Percentiles rank a stretch among this genome's conserved stretches.
Evolutionary conservation across 164 flowering plant genomes (phyloP).

Genomic region (Liriodendron chinense): DNA sequence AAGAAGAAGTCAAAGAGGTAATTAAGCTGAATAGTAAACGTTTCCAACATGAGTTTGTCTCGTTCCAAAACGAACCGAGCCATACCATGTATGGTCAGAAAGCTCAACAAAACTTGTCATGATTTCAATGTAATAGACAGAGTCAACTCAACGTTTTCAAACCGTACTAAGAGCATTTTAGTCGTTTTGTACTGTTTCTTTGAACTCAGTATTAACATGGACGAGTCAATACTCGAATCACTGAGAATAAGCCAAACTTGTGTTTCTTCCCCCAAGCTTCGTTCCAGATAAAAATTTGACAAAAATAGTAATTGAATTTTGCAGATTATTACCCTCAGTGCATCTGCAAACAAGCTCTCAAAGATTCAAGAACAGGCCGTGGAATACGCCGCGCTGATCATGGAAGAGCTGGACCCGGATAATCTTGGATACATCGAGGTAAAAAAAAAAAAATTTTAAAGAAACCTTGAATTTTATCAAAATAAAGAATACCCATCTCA

Average conservation of each 20-base stretch:
- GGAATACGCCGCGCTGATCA: slow-evolving; percentile 57
- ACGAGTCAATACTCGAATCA: not conserved
- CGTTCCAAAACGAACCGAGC: not conserved
- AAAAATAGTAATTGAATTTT: not conserved
- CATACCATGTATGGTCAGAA: not conserved
- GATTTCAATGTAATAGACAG: not conserved
- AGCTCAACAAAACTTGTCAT: not conserved
- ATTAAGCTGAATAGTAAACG: not conserved
- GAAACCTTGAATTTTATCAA: not conserved
- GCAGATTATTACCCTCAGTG: slow-evolving; percentile 50
- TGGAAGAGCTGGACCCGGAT: slow-evolving; percentile 62
- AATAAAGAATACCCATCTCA: not conserved
- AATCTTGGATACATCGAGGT: slow-evolving; percentile 48
- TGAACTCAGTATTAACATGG: not conserved
- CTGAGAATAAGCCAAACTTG: not conserved
- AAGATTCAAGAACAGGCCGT: slow-evolving; percentile 48
- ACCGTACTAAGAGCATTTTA: not conserved
- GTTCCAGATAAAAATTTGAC: not conserved
- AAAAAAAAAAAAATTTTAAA: not conserved
- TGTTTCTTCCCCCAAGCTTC: not conserved
- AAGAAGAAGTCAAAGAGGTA: slow-evolving; percentile 83
- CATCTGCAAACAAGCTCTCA: slow-evolving; percentile 48
- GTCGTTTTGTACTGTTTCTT: too few relatives aligned
- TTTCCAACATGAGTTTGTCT: not conserved
- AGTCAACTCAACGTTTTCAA: not conserved